Conservation (phyloP, 23 red algal genomes). For the Gracilaria gracilis region DNA sequence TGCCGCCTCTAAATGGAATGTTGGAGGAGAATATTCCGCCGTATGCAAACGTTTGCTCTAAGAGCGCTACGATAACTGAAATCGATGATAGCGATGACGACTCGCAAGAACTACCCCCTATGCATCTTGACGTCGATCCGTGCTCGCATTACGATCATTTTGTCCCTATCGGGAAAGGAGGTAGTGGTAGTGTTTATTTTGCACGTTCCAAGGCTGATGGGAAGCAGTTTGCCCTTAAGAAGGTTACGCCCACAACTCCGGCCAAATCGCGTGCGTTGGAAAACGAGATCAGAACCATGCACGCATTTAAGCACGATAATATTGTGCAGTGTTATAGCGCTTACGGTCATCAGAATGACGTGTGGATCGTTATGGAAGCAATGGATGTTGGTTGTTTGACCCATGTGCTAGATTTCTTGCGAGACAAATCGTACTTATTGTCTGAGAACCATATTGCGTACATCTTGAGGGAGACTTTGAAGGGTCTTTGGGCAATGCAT, state of each 20-base stretch:
- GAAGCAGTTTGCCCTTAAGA: slow-evolving; percentile 79
- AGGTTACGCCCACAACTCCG: slow-evolving; percentile 69
- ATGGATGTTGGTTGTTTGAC: slow-evolving; percentile 88
- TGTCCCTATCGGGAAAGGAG: slow-evolving; percentile 55
- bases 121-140: slow-evolving; percentile 64
- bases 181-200: slow-evolving; percentile 60
- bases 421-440: slow-evolving; percentile 60
- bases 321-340: slow-evolving; percentile 82
- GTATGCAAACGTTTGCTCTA: neutral
- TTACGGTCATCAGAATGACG: slow-evolving; percentile 47
- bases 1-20: slow-evolving; percentile 24
- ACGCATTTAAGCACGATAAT: slow-evolving; percentile 80
- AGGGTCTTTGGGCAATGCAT: slow-evolving; percentile 85
- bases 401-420: slow-evolving; percentile 76
- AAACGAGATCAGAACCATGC: slow-evolving; percentile 92
- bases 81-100: neutral
- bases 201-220: slow-evolving; percentile 28
- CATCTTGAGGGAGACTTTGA: slow-evolving; percentile 77
- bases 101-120: slow-evolving; percentile 22
- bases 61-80: neutral
- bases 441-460: slow-evolving; percentile 85
- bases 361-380: slow-evolving; percentile 93
- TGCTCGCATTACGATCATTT: slow-evolving; percentile 35
- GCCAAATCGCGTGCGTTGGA: slow-evolving; percentile 77
- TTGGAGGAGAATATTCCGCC: slow-evolving; percentile 38